Evolutionary conservation across 805 yeast species (phyloP).

Genomic region (Teunomyces lycoperdinae): DNA sequence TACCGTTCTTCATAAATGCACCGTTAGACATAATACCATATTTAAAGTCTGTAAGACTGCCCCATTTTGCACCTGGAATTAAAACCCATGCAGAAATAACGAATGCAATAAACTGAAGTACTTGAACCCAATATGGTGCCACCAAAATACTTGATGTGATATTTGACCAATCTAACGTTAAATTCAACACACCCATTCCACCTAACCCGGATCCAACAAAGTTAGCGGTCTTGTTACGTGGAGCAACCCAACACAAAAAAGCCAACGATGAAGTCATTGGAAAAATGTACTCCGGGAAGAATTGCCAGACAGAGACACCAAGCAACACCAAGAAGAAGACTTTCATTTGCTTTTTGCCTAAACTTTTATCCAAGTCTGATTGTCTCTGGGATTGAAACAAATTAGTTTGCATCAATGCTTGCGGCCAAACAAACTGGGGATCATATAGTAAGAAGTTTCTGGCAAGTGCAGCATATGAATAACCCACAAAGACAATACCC

Average conservation of each 20-base stretch:
- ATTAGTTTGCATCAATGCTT: slow-evolving; percentile 22
- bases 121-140: slow-evolving; percentile 25
- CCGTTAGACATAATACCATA: slow-evolving; percentile 23
- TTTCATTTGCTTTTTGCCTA: slow-evolving; percentile 14
- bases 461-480: slow-evolving; percentile 25
- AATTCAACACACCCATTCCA: slow-evolving; percentile 24
- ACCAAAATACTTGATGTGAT: slow-evolving; percentile 23
- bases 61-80: slow-evolving; percentile 25
- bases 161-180: slow-evolving; percentile 25
- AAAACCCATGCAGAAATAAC: slow-evolving; percentile 22
- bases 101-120: slow-evolving; percentile 21
- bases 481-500: slow-evolving; percentile 24
- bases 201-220: slow-evolving; percentile 26
- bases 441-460: slow-evolving; percentile 21
- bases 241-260: slow-evolving; percentile 22
- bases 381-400: slow-evolving; percentile 10
- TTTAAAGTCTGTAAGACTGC: slow-evolving; percentile 14
- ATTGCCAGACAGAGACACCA: slow-evolving; percentile 18
- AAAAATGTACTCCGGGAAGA: slow-evolving; percentile 22
- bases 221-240: slow-evolving; percentile 15
- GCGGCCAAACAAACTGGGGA: slow-evolving; percentile 26
- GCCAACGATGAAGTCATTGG: slow-evolving; percentile 25
- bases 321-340: slow-evolving; percentile 16
- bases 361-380: slow-evolving; percentile 7
- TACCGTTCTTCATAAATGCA: slow-evolving; percentile 17